phyloP scores from a whole-genome alignment of 192 early-diverging fungal genomes.

The Lunasporangiospora selenospora region DNA sequence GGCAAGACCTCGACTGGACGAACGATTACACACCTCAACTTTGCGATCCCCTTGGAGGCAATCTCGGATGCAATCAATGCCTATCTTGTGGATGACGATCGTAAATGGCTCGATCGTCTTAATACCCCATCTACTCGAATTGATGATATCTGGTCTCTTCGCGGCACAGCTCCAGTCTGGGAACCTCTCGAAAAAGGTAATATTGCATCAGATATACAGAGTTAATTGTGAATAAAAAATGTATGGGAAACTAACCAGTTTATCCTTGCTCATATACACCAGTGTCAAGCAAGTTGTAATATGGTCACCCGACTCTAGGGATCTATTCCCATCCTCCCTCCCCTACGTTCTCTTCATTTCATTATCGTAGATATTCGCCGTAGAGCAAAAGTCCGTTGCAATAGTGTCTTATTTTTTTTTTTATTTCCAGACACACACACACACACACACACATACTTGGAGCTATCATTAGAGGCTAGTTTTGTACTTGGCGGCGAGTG shows the following conservation, averaged over 20 bases:
- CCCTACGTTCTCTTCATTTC: no score
- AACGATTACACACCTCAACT: constrained; percentile 49
- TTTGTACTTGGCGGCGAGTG: constrained; percentile 38
- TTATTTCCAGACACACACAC: no score
- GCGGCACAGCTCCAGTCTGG: constrained; percentile 37
- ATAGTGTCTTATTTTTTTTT: no score
- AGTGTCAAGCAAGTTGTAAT: constrained; percentile 2
- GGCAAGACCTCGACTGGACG: constrained; percentile 43
- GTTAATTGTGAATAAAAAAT: neutral
- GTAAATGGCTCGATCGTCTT: constrained; percentile 34
- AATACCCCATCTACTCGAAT: constrained; percentile 23
- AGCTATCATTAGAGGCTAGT: constrained; percentile 9
- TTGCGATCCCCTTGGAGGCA: constrained; percentile 44
- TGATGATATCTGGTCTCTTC: constrained; percentile 40
- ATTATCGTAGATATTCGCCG: no score
- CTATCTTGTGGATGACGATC: constrained; percentile 34
- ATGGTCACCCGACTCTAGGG: no score
- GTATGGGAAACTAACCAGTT: neutral
- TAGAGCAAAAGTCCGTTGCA: no score
- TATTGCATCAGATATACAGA: no score
- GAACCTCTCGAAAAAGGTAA: constrained; percentile 39
- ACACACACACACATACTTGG: no score
- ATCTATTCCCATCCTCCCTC: no score
- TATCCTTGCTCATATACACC: neutral
- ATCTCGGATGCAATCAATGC: constrained; percentile 29